These are phyloP conservation scores for Gossypium thurberi DNA, from an alignment of 345 rosid genomes.

Conservation along the genomic window DNA sequence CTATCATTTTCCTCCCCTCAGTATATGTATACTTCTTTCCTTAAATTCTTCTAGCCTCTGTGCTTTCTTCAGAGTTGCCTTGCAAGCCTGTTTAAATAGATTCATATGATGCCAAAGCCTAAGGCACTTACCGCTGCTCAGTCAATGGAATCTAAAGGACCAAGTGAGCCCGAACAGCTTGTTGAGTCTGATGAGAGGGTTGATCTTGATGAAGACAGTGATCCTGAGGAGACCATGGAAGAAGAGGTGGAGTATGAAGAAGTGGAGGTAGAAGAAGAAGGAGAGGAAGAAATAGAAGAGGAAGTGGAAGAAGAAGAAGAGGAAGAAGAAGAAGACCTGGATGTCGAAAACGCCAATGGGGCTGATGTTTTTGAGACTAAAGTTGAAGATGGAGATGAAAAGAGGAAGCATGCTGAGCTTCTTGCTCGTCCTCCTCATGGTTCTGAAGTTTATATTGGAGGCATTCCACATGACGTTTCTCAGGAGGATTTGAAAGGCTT, in stretches of 20 bases:
- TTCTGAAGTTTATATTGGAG: constrained; percentile 59
- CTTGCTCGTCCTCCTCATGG: constrained; percentile 69
- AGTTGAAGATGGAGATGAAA: constrained; percentile 35
- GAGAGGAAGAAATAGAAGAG: constrained; percentile 10
- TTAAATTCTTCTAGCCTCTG: constrained; percentile 67
- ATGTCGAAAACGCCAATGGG: constrained; percentile 19
- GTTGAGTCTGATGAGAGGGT: constrained; percentile 33
- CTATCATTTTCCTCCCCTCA: constrained; percentile 57
- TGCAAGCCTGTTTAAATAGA: constrained; percentile 11
- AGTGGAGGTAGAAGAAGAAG: constrained; percentile 26
- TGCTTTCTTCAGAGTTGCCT: constrained; percentile 27
- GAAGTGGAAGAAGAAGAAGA: constrained; percentile 41
- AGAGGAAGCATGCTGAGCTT: constrained; percentile 46
- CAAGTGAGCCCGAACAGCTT: constrained; percentile 30
- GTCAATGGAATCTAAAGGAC: constrained; percentile 40
- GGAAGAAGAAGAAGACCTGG: constrained; percentile 29
- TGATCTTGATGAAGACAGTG: constrained; percentile 49
- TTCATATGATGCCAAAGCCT: constrained; percentile 54
- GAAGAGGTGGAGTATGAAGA: constrained; percentile 64
- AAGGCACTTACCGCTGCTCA: constrained; percentile 33
- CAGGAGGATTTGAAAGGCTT: constrained; percentile 47
- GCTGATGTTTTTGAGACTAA: constrained; percentile 19
- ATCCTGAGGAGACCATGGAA: constrained; percentile 43
- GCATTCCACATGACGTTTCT: constrained; percentile 49
- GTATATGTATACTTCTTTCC: constrained; percentile 53